Evolutionary conservation across 768 basidiomycete genomes (phyloP), one percentile per base, ranked within the genome.

Genomic region (Russula earlei): DNA sequence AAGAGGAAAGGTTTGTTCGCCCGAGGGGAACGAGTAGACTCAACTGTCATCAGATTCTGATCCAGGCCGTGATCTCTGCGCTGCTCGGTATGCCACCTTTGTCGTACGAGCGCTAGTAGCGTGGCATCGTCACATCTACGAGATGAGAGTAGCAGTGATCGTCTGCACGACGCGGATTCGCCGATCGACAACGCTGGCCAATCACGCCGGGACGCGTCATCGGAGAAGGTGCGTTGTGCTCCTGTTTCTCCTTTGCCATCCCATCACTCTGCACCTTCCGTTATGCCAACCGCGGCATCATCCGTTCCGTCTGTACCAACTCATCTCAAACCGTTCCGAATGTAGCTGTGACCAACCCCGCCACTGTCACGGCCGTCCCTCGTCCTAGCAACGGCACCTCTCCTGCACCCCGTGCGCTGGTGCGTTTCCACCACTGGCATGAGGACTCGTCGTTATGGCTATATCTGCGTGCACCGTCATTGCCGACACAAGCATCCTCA

Each of bases 371-470:
- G 5, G 1, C 37, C 17, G 37, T 19, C 17, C 68, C 38, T 37
- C 45, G 7, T 17, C 46, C 52, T 9, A 20, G 45, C 40, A 8
- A 41, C 19, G 49, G 50, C 17, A 1, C 31, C 19, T 52, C 34
- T 36, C 12, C 34, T 36, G 34, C 34, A 36, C 34, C 34, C 11
- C 34, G 68, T 5, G n/a, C 52, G 5, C 74, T 83, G 12, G 74
- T 83, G 0, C 82, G 84, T 0, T 86, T 86, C 63, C 29, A 5
- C 29, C n/a, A n/a, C n/a, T n/a, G n/a, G n/a, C 77, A 75, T 51
- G 69, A 81, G 0, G 80, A 81, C 57, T 81, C 83, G 9, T 81
- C 84, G 27, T 71, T 87, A 15, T 87, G 85, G 85, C 84, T 86
- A 4, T 84, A 85, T 63, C 77, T 79, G 0, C 79, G 76, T 37